phyloP scores from a whole-genome alignment of 441 rosid species.

The Populus trichocarpa region DNA sequence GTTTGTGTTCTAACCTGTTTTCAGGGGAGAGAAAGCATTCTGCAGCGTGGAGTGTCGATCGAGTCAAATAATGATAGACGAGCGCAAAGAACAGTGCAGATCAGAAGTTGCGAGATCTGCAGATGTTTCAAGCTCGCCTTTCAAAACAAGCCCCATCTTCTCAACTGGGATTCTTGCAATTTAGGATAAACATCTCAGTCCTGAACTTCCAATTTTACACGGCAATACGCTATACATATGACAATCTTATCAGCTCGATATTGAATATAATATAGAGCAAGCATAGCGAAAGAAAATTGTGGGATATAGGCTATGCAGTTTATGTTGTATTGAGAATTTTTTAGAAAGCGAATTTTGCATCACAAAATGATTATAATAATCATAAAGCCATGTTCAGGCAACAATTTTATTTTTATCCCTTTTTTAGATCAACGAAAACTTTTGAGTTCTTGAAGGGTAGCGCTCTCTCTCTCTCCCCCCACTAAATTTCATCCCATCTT shows the following conservation, averaged over 20 bases:
- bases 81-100: conserved; percentile 52
- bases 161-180: conserved; percentile 64
- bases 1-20: neutral
- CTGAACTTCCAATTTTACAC: neutral
- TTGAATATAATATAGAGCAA: neutral
- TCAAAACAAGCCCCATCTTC: conserved; percentile 44
- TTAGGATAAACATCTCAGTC: conserved; percentile 17
- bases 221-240: neutral
- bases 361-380: too few species aligned
- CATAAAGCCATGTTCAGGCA: neutral
- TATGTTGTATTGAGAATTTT: neutral
- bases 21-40: conserved; percentile 76
- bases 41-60: conserved; percentile 68
- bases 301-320: too few species aligned
- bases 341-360: neutral
- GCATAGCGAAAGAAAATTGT: too few species aligned
- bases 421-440: too few species aligned
- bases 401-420: neutral
- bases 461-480: too few species aligned
- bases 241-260: neutral
- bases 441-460: too few species aligned
- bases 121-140: conserved; percentile 39
- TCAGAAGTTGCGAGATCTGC: conserved; percentile 39
- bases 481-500: too few species aligned
- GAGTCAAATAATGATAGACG: conserved; percentile 47